A percentile compares a stretch with the other conserved stretches of the same genome.
These are phyloP conservation scores for Achlya hypogyna DNA, from an alignment of 352 stramenopile genomes.

Conservation along the genomic window DNA sequence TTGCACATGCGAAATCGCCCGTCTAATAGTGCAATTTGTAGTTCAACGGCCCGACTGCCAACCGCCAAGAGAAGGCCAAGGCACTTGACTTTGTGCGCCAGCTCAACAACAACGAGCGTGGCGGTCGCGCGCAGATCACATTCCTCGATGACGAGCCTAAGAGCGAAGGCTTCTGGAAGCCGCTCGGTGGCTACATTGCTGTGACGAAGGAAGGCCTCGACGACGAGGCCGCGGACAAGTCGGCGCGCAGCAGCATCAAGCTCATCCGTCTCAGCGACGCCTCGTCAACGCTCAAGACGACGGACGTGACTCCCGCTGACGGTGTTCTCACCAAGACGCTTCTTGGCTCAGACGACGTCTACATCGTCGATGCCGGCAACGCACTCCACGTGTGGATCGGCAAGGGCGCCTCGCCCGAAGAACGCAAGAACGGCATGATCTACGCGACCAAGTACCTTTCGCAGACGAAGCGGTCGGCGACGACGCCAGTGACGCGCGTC, in stretches of 20 bases:
- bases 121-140: slow-evolving; percentile 64
- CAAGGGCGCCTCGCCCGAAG: slow-evolving; percentile 58
- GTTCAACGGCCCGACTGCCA: slow-evolving; percentile 64
- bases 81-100: slow-evolving; percentile 82
- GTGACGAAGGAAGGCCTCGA: slow-evolving; percentile 51
- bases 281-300: slow-evolving; percentile 39
- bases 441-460: slow-evolving; percentile 77
- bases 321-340: slow-evolving; percentile 68
- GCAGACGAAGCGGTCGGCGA: slow-evolving; percentile 32
- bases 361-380: slow-evolving; percentile 84
- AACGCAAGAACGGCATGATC: slow-evolving; percentile 84
- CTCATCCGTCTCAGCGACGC: slow-evolving; percentile 75
- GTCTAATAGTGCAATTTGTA: background rate
- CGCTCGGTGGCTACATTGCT: slow-evolving; percentile 79
- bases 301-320: slow-evolving; percentile 51
- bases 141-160: slow-evolving; percentile 86
- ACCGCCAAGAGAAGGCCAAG: slow-evolving; percentile 88
- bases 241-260: slow-evolving; percentile 49
- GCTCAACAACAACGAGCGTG: slow-evolving; percentile 79
- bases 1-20: background rate
- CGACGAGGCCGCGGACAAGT: slow-evolving; percentile 55
- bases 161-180: slow-evolving; percentile 86
- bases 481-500: slow-evolving; percentile 78
- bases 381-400: slow-evolving; percentile 91
- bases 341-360: slow-evolving; percentile 86